A percentile compares a stretch with the other conserved stretches of the same genome.
These are phyloP conservation scores for Hyaloperonospora arabidopsidis DNA, from an alignment of 352 stramenopile species.

Conservation along the genomic window DNA sequence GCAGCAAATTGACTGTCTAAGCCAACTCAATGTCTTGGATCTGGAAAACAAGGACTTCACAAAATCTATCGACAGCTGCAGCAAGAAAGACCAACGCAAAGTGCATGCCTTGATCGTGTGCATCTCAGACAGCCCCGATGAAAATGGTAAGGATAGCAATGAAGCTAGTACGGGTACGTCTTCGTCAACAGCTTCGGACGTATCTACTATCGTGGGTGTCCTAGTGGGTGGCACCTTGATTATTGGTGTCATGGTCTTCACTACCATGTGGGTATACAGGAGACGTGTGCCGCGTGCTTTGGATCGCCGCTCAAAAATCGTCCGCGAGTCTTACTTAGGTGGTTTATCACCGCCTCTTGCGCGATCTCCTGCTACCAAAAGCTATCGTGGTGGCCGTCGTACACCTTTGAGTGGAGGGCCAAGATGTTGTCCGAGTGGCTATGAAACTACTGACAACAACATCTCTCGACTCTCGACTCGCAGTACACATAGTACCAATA, in stretches of 20 bases:
- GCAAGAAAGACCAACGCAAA: conserved; percentile 8
- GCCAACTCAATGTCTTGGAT: conserved; percentile 27
- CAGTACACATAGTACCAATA: conserved; percentile 31
- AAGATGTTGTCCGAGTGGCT: conserved; percentile 12
- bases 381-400: conserved; percentile 21
- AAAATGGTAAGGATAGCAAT: conserved; percentile 13
- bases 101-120: conserved; percentile 27
- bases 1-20: conserved; percentile 23
- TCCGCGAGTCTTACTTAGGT: conserved; percentile 30
- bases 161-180: neutral
- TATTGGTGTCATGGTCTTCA: conserved; percentile 18
- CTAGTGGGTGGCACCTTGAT: conserved; percentile 34
- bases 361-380: conserved; percentile 16
- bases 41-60: conserved; percentile 31
- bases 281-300: conserved; percentile 4
- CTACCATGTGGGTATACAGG: conserved; percentile 20
- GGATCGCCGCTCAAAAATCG: conserved; percentile 8
- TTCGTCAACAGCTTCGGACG: conserved; percentile 10
- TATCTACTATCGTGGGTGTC: conserved; percentile 25
- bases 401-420: conserved; percentile 22
- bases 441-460: conserved; percentile 20
- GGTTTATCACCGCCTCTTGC: conserved; percentile 29
- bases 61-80: conserved; percentile 22
- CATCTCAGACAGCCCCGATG: conserved; percentile 17
- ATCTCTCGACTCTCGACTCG: conserved; percentile 29